These are phyloP conservation scores for Lolium perenne DNA, from an alignment of 176 grass and related monocot species.

Conservation along the genomic window DNA sequence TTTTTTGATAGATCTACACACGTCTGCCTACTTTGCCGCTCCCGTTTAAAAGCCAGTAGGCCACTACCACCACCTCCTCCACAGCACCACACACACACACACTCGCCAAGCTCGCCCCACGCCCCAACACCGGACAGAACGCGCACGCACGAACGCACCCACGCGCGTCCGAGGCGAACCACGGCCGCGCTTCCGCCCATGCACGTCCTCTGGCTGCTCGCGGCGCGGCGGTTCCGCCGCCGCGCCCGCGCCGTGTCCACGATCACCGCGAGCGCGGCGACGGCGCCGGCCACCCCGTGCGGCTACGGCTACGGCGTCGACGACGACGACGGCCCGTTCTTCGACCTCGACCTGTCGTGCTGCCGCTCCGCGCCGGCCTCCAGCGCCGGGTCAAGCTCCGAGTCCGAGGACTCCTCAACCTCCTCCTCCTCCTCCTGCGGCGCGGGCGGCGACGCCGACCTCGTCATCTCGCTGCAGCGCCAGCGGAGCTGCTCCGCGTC, in stretches of 20 bases:
- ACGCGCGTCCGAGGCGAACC: background rate
- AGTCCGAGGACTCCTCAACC: conserved; percentile 49
- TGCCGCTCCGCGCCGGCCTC: conserved; percentile 49
- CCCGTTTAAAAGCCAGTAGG: conserved; percentile 52
- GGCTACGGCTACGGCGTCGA: background rate
- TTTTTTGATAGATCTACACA: background rate
- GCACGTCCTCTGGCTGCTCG: conserved; percentile 58
- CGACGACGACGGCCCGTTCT: conserved; percentile 74
- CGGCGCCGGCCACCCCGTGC: conserved; percentile 48
- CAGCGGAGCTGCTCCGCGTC: conserved; percentile 35
- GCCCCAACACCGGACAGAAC: background rate
- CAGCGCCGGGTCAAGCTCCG: conserved; percentile 58
- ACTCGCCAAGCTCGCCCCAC: background rate
- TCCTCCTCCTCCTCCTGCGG: background rate
- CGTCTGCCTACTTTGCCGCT: conserved; percentile 44
- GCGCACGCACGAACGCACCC: background rate
- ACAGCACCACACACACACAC: background rate
- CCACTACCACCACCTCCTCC: background rate
- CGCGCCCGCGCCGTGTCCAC: conserved; percentile 41
- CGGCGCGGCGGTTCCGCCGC: conserved; percentile 39
- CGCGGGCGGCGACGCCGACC: conserved; percentile 49
- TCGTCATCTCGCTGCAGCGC: conserved; percentile 53
- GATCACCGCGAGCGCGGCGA: conserved; percentile 48
- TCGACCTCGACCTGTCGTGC: conserved; percentile 68
- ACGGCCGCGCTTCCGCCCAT: conserved; percentile 14